Evolutionary conservation across 352 stramenopile species (phyloP).

Genomic region (Sclerospora graminicola): DNA sequence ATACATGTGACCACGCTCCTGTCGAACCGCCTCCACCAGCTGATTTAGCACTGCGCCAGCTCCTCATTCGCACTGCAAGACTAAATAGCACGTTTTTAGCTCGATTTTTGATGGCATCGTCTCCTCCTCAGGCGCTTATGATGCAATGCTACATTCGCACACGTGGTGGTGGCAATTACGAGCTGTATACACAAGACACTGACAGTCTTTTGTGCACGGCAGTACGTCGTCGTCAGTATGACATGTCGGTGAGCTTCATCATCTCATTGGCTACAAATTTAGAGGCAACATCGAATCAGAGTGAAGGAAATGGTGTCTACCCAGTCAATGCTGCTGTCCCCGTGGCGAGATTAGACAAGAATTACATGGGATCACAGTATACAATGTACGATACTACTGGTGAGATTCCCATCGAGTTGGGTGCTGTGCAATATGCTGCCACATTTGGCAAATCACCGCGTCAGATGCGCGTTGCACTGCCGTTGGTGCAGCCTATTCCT

Average conservation of each 20-base stretch:
- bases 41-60: slow-evolving; percentile 51
- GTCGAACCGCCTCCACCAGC: slow-evolving; percentile 64
- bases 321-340: slow-evolving; percentile 25
- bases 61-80: slow-evolving; percentile 47
- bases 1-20: slow-evolving; percentile 48
- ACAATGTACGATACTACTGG: slow-evolving; percentile 67
- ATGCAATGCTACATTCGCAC: slow-evolving; percentile 86
- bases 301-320: too few species aligned
- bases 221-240: slow-evolving; percentile 70
- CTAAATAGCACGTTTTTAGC: slow-evolving; percentile 41
- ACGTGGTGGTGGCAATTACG: slow-evolving; percentile 69
- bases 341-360: slow-evolving; percentile 74
- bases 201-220: slow-evolving; percentile 69
- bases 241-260: slow-evolving; percentile 82
- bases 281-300: too few species aligned
- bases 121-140: slow-evolving; percentile 52
- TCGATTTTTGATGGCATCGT: slow-evolving; percentile 47
- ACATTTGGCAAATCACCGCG: slow-evolving; percentile 81
- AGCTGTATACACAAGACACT: slow-evolving; percentile 77
- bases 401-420: slow-evolving; percentile 46
- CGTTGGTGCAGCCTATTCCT: slow-evolving; percentile 33
- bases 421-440: slow-evolving; percentile 75
- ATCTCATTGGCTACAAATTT: slow-evolving; percentile 53
- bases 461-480: slow-evolving; percentile 74
- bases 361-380: slow-evolving; percentile 86